A percentile compares a stretch with the other conserved stretches of the same genome.
Conservation (phyloP, 2,329 filamentous ascomycete species). For the Alternaria ventricosa region DNA sequence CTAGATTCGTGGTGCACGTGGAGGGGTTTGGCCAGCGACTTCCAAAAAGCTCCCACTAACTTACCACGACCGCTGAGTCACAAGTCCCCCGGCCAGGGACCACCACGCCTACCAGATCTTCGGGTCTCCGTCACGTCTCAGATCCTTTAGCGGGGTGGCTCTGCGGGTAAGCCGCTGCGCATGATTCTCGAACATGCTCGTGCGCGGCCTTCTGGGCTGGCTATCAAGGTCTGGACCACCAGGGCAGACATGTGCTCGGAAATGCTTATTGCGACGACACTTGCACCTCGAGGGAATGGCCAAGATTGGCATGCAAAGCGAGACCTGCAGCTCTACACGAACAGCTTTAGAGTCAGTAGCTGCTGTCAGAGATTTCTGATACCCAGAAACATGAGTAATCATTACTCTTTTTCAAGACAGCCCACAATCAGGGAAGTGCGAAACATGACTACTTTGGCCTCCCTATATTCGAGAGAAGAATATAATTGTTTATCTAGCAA, state of each 20-base stretch:
- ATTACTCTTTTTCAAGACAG: background rate
- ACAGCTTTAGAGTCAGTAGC: background rate
- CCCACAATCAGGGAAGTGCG: background rate
- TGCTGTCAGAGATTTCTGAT: background rate
- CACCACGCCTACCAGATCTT: constrained; percentile 19
- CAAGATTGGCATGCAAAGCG: background rate
- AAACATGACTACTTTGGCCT: background rate
- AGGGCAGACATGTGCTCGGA: constrained; percentile 23
- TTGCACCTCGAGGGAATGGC: background rate
- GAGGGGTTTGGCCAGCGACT: constrained; percentile 16
- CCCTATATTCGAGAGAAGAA: background rate
- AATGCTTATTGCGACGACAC: constrained; percentile 49
- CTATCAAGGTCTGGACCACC: constrained; percentile 38
- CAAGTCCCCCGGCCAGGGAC: constrained; percentile 12
- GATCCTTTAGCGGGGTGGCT: constrained; percentile 30
- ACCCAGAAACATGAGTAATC: background rate
- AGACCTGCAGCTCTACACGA: background rate
- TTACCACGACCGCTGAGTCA: constrained; percentile 24
- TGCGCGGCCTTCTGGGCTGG: constrained; percentile 23
- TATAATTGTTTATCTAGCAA: constrained; percentile 12
- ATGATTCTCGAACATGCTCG: constrained; percentile 23
- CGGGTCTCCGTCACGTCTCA: constrained; percentile 28
- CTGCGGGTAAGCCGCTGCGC: constrained; percentile 32
- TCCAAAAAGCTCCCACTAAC: constrained; percentile 18
- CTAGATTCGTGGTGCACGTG: constrained; percentile 13